Evolutionary conservation across 441 rosid genomes (phyloP).

Genomic region (Francoa sonchifolia): DNA sequence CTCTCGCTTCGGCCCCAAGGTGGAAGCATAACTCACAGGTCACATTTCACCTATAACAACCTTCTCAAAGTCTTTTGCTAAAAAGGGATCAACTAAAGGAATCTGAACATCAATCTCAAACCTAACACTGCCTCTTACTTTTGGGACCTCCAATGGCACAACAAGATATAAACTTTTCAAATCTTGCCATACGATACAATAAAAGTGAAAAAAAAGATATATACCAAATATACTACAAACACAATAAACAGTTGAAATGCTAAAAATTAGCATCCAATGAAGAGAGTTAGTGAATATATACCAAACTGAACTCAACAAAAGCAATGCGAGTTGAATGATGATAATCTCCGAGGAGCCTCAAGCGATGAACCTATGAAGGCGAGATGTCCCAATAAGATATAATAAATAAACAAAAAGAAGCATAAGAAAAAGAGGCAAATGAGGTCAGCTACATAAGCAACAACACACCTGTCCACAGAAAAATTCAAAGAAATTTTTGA

Average conservation of each 20-base stretch:
- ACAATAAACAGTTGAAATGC: not conserved
- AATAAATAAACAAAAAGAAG: too few species aligned
- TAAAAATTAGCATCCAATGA: not conserved
- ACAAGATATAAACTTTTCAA: not conserved
- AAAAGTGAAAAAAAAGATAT: not conserved
- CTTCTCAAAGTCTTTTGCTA: too few species aligned
- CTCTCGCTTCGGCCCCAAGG: too few species aligned
- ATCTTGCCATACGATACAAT: not conserved
- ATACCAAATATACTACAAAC: not conserved
- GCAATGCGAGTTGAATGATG: constrained; percentile 85
- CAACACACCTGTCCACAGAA: constrained; percentile 76
- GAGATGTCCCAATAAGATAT: constrained; percentile 10
- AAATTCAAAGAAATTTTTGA: constrained; percentile 71
- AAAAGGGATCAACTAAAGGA: too few species aligned
- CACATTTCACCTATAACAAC: too few species aligned
- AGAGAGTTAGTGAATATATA: constrained; percentile 17
- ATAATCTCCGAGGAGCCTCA: constrained; percentile 87
- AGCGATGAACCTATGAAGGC: constrained; percentile 54
- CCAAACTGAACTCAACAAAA: constrained; percentile 82
- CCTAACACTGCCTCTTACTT: too few species aligned
- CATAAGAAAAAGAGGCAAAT: constrained; percentile 9
- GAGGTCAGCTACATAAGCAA: not conserved
- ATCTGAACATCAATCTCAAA: too few species aligned
- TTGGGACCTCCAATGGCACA: not conserved
- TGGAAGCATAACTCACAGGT: too few species aligned